Evolutionary conservation across 2,329 filamentous ascomycete species (phyloP), one percentile per base, ranked within the genome.

Genomic region (Colletotrichum eremochloae): DNA sequence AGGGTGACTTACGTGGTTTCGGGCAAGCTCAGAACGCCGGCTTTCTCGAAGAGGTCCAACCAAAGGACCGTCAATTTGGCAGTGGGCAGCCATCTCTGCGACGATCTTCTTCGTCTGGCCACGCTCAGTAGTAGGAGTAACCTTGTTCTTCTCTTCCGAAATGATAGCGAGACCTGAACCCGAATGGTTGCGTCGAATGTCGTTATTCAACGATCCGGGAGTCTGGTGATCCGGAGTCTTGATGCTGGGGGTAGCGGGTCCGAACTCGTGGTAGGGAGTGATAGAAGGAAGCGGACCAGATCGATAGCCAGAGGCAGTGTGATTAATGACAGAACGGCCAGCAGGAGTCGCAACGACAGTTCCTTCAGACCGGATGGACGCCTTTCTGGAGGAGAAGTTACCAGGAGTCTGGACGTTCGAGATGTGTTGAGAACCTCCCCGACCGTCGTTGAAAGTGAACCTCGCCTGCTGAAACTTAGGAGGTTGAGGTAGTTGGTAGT

Each of bases 1-100:
- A 56, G 18, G 11, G 33, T 33, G 44, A 73, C 73, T 61, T 72
- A 74, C 73, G 24, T 74, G 73, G n/a, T 71, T 55, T 18, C 53
- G 52, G 4, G 73, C 68, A 31, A 74, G 67, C 58, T 74, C 71
- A 31, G 71, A 68, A n/a, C 73, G 73, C 18, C 73, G 71, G 50
- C 61, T 70, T 31, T 74, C 73, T 24, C 73, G 67, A 42, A 74
- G 67, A 66, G 73, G 67, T 33, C 73, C 71, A 20, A 60, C 42
- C 61, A 74, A 64, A n/a, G 73, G 73, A 18, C 73, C 73, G 14
- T 73, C 67, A 11, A 74, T 60, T 46, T 74, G 73, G 36, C 73
- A 74, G 48, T 74, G 71, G 33, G 73, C 67, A 36, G 70, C 66
- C 70, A 72, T 72, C 38, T 69, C 46, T 29, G 33, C 38, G 20